Conservation (phyloP, 2,329 filamentous ascomycete species). For the Aspergillus sp. region DNA sequence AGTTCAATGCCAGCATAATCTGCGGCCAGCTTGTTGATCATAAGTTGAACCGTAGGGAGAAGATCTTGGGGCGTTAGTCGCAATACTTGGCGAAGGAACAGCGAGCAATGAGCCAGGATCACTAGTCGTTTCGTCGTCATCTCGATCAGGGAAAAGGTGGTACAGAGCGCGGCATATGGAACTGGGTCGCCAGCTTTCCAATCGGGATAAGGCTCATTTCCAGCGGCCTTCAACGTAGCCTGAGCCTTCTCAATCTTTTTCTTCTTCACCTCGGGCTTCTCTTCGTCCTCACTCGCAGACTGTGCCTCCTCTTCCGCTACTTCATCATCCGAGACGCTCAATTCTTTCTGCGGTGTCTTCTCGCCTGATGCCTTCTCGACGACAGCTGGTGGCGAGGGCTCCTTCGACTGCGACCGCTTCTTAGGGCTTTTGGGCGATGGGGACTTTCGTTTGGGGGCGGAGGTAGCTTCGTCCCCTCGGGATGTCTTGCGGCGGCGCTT, state of each 20-base stretch:
- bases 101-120: slow-evolving; percentile 84
- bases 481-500: slow-evolving; percentile 54
- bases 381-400: slow-evolving; percentile 24
- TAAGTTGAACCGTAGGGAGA: slow-evolving; percentile 83
- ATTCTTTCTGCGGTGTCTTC: slow-evolving; percentile 38
- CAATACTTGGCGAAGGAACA: slow-evolving; percentile 92
- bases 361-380: slow-evolving; percentile 50
- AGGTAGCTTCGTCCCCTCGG: slow-evolving; percentile 39
- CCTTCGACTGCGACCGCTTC: slow-evolving; percentile 22
- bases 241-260: slow-evolving; percentile 82
- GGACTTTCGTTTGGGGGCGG: slow-evolving; percentile 23
- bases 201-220: slow-evolving; percentile 86
- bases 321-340: slow-evolving; percentile 32
- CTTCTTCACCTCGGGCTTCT: slow-evolving; percentile 70
- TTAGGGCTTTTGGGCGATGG: slow-evolving; percentile 25
- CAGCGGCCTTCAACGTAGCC: slow-evolving; percentile 67
- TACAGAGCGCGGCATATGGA: slow-evolving; percentile 91
- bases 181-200: slow-evolving; percentile 89
- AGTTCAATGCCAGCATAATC: slow-evolving; percentile 96
- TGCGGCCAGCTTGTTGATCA: slow-evolving; percentile 97
- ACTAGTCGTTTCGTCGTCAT: slow-evolving; percentile 88
- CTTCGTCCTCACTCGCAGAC: slow-evolving; percentile 56
- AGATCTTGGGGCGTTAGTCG: slow-evolving; percentile 86
- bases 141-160: slow-evolving; percentile 91
- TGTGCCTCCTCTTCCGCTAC: slow-evolving; percentile 38